Evolutionary conservation across 2,329 filamentous ascomycete genomes (phyloP).

Genomic region (Trichophyton verrucosum): DNA sequence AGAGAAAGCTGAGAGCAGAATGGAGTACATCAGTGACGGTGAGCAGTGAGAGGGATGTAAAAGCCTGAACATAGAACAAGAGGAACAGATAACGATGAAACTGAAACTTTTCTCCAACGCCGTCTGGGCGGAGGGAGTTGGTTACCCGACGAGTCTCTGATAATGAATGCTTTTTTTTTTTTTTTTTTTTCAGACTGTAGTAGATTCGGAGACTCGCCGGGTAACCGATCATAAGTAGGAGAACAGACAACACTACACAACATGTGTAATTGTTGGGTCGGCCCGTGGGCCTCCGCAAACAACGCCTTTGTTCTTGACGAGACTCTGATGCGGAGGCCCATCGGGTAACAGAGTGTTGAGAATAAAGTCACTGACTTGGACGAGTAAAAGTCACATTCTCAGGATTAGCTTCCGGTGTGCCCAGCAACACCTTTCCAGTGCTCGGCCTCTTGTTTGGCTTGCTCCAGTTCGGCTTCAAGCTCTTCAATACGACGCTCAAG

Average conservation of each 20-base stretch:
- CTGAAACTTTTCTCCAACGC: not conserved
- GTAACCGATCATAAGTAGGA: not conserved
- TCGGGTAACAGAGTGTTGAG: slow-evolving; percentile 9
- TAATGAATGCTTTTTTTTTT: not conserved
- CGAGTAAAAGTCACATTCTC: slow-evolving; percentile 3
- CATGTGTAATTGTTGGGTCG: not conserved
- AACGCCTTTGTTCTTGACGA: not conserved
- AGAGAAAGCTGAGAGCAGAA: slow-evolving; percentile 33
- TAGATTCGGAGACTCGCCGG: not conserved
- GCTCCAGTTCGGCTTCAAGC: slow-evolving; percentile 40
- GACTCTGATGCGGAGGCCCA: not conserved
- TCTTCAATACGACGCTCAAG: slow-evolving; percentile 62
- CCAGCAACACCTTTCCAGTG: slow-evolving; percentile 27
- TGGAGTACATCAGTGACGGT: not conserved
- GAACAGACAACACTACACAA: not conserved
- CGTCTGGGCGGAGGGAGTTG: not conserved
- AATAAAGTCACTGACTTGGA: slow-evolving; percentile 8
- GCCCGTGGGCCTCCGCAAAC: not conserved
- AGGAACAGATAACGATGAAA: not conserved
- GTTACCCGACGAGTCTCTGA: not conserved
- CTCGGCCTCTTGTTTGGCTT: slow-evolving; percentile 26
- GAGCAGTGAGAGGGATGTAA: not conserved
- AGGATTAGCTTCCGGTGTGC: slow-evolving; percentile 11
- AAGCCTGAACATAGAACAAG: not conserved
- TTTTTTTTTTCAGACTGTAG: not conserved